These are phyloP conservation scores for Solanum chiquidenum DNA, from an alignment of 257 asterid species.

Conservation along the genomic window DNA sequence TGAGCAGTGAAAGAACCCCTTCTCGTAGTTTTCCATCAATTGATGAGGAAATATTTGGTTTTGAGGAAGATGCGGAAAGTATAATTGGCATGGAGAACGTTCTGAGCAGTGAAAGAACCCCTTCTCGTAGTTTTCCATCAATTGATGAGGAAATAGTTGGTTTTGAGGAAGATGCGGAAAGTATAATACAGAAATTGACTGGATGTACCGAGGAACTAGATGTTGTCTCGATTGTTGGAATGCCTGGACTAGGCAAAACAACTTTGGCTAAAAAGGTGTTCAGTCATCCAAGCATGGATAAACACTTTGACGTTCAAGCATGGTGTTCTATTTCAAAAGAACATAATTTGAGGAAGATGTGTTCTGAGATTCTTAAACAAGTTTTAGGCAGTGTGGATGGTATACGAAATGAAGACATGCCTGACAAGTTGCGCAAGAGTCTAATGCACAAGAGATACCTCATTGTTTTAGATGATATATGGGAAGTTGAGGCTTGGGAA, in stretches of 20 bases:
- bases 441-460: not conserved
- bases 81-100: no score
- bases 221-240: not conserved
- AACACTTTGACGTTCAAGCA: not conserved
- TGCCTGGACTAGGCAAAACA: not conserved
- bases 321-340: not conserved
- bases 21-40: no score
- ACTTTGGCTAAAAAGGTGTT: not conserved
- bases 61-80: no score
- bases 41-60: no score
- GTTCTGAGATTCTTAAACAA: not conserved
- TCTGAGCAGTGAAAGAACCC: not conserved
- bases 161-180: not conserved
- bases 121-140: not conserved
- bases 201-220: not conserved
- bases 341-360: not conserved
- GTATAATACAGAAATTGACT: not conserved
- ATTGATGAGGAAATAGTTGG: not conserved
- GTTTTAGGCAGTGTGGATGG: not conserved
- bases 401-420: not conserved
- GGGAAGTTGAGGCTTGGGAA: not conserved
- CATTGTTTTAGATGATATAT: not conserved
- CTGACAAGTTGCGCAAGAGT: not conserved
- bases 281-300: not conserved
- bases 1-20: no score